phyloP scores from a whole-genome alignment of 495 filamentous ascomycete species.

The Glonium stellatum region DNA sequence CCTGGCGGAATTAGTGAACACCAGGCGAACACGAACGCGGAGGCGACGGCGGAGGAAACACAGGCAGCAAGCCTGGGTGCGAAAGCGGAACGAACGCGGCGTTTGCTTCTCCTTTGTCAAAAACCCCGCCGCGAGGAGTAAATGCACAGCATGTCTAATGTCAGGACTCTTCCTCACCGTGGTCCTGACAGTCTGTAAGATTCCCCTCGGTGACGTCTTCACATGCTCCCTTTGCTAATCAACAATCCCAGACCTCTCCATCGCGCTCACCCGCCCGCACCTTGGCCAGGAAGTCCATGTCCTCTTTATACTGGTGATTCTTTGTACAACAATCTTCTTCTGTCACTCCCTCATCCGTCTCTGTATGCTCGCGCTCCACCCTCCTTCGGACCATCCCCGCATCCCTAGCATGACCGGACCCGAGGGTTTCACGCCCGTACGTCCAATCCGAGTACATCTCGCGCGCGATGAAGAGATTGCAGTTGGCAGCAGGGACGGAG shows the following conservation, averaged over 20 bases:
- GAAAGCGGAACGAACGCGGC: slow-evolving; percentile 7
- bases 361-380: slow-evolving; percentile 49
- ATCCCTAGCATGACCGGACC: slow-evolving; percentile 29
- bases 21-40: not conserved
- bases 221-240: slow-evolving; percentile 5
- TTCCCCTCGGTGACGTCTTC: not conserved
- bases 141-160: slow-evolving; percentile 22
- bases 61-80: slow-evolving; percentile 16
- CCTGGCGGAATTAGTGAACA: slow-evolving; percentile 6
- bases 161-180: slow-evolving; percentile 27
- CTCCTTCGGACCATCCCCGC: slow-evolving; percentile 10
- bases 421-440: slow-evolving; percentile 32
- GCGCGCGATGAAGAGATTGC: slow-evolving; percentile 32
- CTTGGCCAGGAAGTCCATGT: slow-evolving; percentile 60
- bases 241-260: slow-evolving; percentile 52
- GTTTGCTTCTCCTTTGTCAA: slow-evolving; percentile 15
- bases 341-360: slow-evolving; percentile 68
- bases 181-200: slow-evolving; percentile 29
- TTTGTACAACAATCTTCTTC: slow-evolving; percentile 69
- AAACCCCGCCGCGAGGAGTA: slow-evolving; percentile 15
- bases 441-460: slow-evolving; percentile 36
- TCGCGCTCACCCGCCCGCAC: slow-evolving; percentile 52
- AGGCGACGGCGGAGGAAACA: slow-evolving; percentile 3
- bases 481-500: slow-evolving; percentile 9
- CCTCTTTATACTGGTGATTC: slow-evolving; percentile 66